Conservation (phyloP, 2,329 filamentous ascomycete genomes). For the Fusarium vanettenii region DNA sequence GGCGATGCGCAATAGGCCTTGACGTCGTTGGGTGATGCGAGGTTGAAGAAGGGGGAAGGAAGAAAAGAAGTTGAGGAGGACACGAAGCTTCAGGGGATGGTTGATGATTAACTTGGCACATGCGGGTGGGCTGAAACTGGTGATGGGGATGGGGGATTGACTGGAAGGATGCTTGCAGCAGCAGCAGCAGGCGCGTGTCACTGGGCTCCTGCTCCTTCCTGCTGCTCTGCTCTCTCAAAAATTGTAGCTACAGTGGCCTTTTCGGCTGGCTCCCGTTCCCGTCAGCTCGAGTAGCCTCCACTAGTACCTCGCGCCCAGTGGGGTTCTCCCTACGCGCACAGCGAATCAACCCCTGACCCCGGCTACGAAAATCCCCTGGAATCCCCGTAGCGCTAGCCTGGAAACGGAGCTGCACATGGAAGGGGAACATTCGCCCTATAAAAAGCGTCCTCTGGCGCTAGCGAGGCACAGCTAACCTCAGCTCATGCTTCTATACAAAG, state of each 20-base stretch:
- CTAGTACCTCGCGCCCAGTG: background rate
- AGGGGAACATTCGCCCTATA: conserved; percentile 17
- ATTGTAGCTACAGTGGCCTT: conserved; percentile 56
- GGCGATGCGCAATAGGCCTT: conserved; percentile 19
- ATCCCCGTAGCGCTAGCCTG: conserved; percentile 27
- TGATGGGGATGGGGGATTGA: conserved; percentile 6
- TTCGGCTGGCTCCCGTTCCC: conserved; percentile 39
- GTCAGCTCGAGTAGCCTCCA: background rate
- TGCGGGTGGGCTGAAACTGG: conserved; percentile 31
- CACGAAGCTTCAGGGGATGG: conserved; percentile 43
- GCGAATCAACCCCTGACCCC: conserved; percentile 37
- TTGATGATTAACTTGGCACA: conserved; percentile 26
- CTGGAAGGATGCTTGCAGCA: conserved; percentile 23
- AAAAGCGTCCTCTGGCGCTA: conserved; percentile 25
- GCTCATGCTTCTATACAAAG: conserved; percentile 15
- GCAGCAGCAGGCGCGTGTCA: conserved; percentile 29
- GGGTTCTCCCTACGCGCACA: conserved; percentile 13
- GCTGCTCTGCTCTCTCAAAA: conserved; percentile 20
- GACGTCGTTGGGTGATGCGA: conserved; percentile 18
- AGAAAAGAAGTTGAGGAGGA: conserved; percentile 34
- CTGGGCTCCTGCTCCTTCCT: background rate
- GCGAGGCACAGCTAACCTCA: conserved; percentile 17
- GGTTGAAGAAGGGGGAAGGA: conserved; percentile 28
- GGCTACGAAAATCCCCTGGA: conserved; percentile 32
- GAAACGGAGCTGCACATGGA: conserved; percentile 28